Conservation (phyloP, 495 filamentous ascomycete species). For the Xylaria palmicola region DNA sequence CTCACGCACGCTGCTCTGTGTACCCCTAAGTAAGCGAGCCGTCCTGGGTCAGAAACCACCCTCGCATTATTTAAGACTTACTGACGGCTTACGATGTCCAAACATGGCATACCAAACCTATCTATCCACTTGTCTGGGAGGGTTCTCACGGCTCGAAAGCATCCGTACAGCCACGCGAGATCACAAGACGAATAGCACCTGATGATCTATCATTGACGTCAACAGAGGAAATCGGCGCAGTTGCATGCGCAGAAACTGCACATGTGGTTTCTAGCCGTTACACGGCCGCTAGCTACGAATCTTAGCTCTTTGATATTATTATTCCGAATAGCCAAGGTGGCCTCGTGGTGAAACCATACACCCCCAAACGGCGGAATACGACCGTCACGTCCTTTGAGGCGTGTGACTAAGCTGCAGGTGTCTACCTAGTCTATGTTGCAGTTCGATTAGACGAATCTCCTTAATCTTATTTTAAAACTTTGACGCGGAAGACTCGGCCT, state of each 20-base stretch:
- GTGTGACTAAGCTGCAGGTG: not conserved
- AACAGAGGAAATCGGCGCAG: not conserved
- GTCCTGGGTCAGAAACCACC: too few species aligned
- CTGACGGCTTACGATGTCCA: too few species aligned
- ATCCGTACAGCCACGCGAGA: not conserved
- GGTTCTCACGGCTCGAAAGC: not conserved
- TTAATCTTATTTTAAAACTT: not conserved
- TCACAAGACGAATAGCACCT: not conserved
- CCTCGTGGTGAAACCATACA: too few species aligned
- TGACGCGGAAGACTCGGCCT: not conserved
- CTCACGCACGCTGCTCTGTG: too few species aligned
- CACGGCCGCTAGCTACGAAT: not conserved
- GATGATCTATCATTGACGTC: too few species aligned
- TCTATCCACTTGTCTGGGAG: not conserved
- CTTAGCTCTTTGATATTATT: not conserved
- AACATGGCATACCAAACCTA: too few species aligned
- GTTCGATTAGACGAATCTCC: not conserved
- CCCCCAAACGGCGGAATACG: not conserved
- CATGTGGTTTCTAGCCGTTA: not conserved
- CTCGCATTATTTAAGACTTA: too few species aligned
- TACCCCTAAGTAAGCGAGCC: too few species aligned
- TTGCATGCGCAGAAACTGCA: not conserved
- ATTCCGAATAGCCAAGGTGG: too few species aligned
- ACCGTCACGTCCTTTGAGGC: not conserved
- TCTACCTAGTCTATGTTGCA: not conserved